These are phyloP conservation scores for Echinochloa phyllopogon DNA, from an alignment of 176 grass and related monocot species.

Conservation along the genomic window DNA sequence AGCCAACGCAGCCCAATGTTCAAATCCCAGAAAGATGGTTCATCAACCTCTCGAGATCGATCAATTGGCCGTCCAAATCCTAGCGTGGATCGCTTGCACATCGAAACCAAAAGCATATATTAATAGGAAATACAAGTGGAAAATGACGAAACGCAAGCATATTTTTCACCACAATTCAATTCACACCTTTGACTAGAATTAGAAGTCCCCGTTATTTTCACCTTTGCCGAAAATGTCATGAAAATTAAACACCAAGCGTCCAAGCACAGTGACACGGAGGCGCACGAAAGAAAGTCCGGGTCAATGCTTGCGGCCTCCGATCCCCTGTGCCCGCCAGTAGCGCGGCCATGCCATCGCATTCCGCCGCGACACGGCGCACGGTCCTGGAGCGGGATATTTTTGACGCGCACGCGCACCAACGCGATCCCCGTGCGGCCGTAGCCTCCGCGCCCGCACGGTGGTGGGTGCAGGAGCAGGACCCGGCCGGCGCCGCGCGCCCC, in stretches of 20 bases:
- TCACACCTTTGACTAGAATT: not conserved
- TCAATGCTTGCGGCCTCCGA: conserved; percentile 12
- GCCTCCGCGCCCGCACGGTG: not conserved
- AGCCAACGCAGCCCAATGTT: too few relatives aligned
- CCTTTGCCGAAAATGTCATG: not conserved
- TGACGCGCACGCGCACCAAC: conserved; percentile 20
- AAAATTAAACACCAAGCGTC: not conserved
- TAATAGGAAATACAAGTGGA: not conserved
- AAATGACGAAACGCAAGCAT: not conserved
- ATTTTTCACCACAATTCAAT: not conserved
- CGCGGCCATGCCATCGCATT: not conserved
- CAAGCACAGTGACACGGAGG: not conserved
- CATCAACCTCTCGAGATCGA: too few relatives aligned
- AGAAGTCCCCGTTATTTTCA: not conserved
- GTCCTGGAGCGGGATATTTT: conserved; percentile 45
- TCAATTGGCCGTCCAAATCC: too few relatives aligned
- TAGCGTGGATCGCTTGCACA: too few relatives aligned
- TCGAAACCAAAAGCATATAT: too few relatives aligned
- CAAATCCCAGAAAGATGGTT: too few relatives aligned
- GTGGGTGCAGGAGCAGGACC: not conserved
- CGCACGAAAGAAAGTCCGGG: not conserved
- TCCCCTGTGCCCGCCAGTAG: not conserved
- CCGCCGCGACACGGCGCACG: not conserved
- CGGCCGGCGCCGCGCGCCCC: conserved; percentile 7
- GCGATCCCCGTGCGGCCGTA: not conserved